Base-by-base conservation (phyloP, 1,139 yeast genomes). In the Candida glucosophila region DNA sequence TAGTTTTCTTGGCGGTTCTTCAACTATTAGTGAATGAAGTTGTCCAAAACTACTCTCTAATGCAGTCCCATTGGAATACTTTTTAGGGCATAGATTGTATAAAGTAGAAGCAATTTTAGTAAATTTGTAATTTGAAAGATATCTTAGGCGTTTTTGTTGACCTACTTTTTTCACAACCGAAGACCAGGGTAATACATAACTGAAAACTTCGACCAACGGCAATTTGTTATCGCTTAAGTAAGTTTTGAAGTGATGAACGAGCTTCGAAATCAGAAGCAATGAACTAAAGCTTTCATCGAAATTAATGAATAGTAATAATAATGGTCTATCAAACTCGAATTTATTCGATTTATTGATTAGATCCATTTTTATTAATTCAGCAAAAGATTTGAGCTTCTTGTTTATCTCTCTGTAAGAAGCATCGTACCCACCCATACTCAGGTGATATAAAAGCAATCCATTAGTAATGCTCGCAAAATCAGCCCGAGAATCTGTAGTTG, bases 111-210 rank as follows among this genome's bases (percentile, higher is more conserved):
- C 67, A 5, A 81, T 37, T 27, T 63, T 63, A 2, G 73, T 55
- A 19, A 75, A 45, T 18, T 57, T 58, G 24, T 52, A 49, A 30
- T 62, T 67, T 3, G 86, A 69, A 2, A 73, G 54, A 15, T 73
- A 54, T 9, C 67, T 61, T 16, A 67, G 44, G 2, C 65, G 55
- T 11, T 67, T 67, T 23, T 53, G 51, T 19, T 55, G 55, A 3
- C 43, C 33, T 3, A 34, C 19, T 22, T 43, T 44, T 12, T 71
- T 65, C 17, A 74, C 64, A 13, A 65, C 39, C 22, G 64, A 58
- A 4, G 65, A 59, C 11, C 71, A 51, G 2, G 88, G 81, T 4
- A 83, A 47, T 3, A 77, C 55, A 36, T 77, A 77, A 25, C 74
- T 55, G 29, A 70, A 70, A 1, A 73, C 53, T 27, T 44, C 56